Evolutionary conservation across 352 stramenopile species (phyloP), one percentile per base, ranked within the genome.

Genomic region (Pythium rishiriense): DNA sequence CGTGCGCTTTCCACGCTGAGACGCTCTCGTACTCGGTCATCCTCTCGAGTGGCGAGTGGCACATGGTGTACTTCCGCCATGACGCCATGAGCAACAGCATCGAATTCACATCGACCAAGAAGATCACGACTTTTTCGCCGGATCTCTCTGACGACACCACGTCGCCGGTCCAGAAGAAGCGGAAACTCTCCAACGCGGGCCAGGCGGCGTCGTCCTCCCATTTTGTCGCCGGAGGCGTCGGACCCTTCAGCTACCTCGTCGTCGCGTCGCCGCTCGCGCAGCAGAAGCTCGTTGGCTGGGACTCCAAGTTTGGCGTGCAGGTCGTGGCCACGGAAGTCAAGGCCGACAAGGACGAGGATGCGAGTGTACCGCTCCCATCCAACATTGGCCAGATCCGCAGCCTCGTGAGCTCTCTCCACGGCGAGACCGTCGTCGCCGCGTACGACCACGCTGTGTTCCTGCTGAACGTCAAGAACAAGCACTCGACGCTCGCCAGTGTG

Each of bases 291-390:
- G 76, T 75, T 12, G 80, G 73, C 4, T 93, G 81, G 81, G 82
- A 93, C 62, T 73, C 82, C 51, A 91, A 88, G 68, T 93, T 91
- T 54, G 82, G 80, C 21, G 84, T 91, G 0, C 74, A 85, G 2
- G 76, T 93, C 14, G 75, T 80, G 1, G 75, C 66, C 21, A 79
- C 73, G n/a, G 68, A 84, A 51, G 65, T 88, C 43, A 73, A 82
- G 22, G 35, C 51, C 2, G 57, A 66, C 58, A 68, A 75, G 15
- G 73, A 82, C 7, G 57, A 61, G 6, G 66, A 49, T 19, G 41
- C 42, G 58, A 69, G 15, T 64, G 68, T 50, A 22, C 72, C 25
- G 9, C 41, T 67, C 21, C 52, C 64, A 15, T 31, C 52, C 10
- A 62, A 66, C 22, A 46, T 81, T 9, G 84, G 81, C 31, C 75